Percentiles rank a stretch among this genome's conserved stretches.
phyloP scores from a whole-genome alignment of 2,329 filamentous ascomycete species.

The Calycina herbarum region DNA sequence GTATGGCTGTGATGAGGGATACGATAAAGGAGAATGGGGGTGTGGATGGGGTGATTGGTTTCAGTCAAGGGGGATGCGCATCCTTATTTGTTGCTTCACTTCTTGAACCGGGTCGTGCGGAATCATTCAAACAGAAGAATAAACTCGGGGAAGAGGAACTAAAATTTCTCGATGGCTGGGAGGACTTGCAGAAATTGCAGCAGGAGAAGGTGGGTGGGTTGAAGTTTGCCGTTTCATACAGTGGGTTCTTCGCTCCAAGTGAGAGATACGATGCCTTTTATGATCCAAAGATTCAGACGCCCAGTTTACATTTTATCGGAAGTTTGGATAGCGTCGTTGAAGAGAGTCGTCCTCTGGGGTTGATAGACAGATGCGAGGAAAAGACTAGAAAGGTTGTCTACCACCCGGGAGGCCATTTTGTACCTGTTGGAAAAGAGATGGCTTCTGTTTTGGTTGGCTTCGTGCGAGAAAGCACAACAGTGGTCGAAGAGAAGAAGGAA shows the following conservation, averaged over 20 bases:
- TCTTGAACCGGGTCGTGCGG: constrained; percentile 56
- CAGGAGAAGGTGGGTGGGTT: constrained; percentile 46
- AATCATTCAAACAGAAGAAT: constrained; percentile 47
- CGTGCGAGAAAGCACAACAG: constrained; percentile 50
- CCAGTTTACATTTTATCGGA: constrained; percentile 79
- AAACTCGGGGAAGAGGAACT: constrained; percentile 43
- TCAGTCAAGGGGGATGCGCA: constrained; percentile 75
- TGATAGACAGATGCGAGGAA: constrained; percentile 65
- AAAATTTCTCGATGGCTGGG: constrained; percentile 47
- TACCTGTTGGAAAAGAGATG: constrained; percentile 82
- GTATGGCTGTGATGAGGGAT: constrained; percentile 62
- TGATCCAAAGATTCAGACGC: constrained; percentile 72
- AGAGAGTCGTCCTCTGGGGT: constrained; percentile 65
- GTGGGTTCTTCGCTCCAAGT: constrained; percentile 69
- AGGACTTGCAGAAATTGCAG: constrained; percentile 28
- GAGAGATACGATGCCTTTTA: constrained; percentile 68
- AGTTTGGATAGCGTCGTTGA: constrained; percentile 86
- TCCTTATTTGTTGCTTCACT: constrained; percentile 72
- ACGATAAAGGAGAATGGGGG: constrained; percentile 63
- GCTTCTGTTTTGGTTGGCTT: constrained; percentile 74
- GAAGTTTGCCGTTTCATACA: constrained; percentile 75
- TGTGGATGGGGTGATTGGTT: constrained; percentile 78
- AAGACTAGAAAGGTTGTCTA: constrained; percentile 56
- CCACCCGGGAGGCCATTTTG: constrained; percentile 81
- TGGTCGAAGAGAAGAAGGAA: constrained; percentile 52